phyloP scores from a whole-genome alignment of 768 basidiomycete species.

The Suillus fuscotomentosus region DNA sequence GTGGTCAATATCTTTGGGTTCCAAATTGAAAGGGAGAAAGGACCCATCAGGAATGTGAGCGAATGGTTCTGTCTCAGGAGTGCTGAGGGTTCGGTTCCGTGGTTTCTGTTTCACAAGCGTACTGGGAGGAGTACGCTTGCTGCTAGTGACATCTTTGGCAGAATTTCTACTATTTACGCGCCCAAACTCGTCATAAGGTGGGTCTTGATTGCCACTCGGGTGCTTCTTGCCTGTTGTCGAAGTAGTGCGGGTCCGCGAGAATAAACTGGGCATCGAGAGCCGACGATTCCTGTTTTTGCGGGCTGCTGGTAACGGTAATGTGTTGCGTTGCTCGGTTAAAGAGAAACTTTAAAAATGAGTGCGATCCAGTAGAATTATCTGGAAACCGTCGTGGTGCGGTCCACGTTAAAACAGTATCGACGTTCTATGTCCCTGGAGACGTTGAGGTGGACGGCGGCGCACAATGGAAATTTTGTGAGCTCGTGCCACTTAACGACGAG shows the following conservation, averaged over 20 bases:
- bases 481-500: not conserved
- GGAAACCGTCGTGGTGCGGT: not conserved
- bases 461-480: not conserved
- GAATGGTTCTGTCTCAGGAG: slow-evolving; percentile 34
- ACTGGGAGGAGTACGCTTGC: slow-evolving; percentile 11
- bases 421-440: not conserved
- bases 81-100: slow-evolving; percentile 42
- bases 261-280: slow-evolving; percentile 67
- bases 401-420: not conserved
- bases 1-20: slow-evolving; percentile 41
- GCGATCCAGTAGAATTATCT: not conserved
- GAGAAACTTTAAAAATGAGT: not conserved
- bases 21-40: slow-evolving; percentile 53
- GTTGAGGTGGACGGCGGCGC: not conserved
- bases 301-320: slow-evolving; percentile 6
- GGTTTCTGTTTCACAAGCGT: slow-evolving; percentile 31
- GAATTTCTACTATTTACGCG: slow-evolving; percentile 49
- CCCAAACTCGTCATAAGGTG: slow-evolving; percentile 63
- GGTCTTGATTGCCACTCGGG: slow-evolving; percentile 15
- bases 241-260: slow-evolving; percentile 66
- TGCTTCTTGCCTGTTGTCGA: slow-evolving; percentile 52
- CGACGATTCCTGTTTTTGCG: not conserved
- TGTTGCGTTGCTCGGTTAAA: slow-evolving; percentile 5
- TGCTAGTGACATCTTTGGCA: slow-evolving; percentile 30
- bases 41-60: slow-evolving; percentile 48